A percentile compares a stretch with the other conserved stretches of the same genome.
Evolutionary conservation across 108 stramenopile species (phyloP).

Genomic region (Skeletonema grethae): DNA sequence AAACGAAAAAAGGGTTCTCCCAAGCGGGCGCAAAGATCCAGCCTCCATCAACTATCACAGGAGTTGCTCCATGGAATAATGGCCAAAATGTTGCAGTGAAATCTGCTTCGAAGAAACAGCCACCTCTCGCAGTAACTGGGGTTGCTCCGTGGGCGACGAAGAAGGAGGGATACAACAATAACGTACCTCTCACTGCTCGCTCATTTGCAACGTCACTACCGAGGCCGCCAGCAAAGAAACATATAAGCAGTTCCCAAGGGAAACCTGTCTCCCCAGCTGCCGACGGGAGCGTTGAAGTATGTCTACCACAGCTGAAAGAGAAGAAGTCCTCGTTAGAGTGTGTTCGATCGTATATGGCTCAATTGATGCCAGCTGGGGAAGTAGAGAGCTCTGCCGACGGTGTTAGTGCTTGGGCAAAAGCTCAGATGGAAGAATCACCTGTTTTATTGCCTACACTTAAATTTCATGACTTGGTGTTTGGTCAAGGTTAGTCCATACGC

Average conservation of each 20-base stretch:
- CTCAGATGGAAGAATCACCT: constrained; percentile 79
- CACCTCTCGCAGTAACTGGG: constrained; percentile 63
- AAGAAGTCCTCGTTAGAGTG: constrained; percentile 11
- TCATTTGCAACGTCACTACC: constrained; percentile 4
- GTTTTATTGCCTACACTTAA: constrained; percentile 87
- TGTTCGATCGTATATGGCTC: constrained; percentile 57
- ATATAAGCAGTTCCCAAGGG: neutral
- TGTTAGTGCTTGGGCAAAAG: constrained; percentile 73
- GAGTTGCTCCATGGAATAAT: constrained; percentile 82
- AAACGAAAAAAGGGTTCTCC: constrained; percentile 6
- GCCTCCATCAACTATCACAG: constrained; percentile 72
- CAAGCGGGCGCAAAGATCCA: constrained; percentile 24
- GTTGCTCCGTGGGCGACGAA: constrained; percentile 71
- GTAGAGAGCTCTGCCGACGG: constrained; percentile 44
- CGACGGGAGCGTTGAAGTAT: constrained; percentile 3
- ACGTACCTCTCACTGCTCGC: constrained; percentile 3
- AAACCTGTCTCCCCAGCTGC: neutral
- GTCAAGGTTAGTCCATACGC: constrained; percentile 41
- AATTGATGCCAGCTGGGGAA: constrained; percentile 60
- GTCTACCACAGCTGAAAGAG: constrained; percentile 8
- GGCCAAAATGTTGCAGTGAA: constrained; percentile 9
- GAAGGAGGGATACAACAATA: neutral
- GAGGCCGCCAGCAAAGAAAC: constrained; percentile 15
- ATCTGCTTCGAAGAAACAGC: constrained; percentile 36
- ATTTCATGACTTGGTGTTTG: constrained; percentile 98